These are phyloP conservation scores for Barnettozyma hawaiiensis DNA, from an alignment of 1,139 yeast species.

Conservation along the genomic window DNA sequence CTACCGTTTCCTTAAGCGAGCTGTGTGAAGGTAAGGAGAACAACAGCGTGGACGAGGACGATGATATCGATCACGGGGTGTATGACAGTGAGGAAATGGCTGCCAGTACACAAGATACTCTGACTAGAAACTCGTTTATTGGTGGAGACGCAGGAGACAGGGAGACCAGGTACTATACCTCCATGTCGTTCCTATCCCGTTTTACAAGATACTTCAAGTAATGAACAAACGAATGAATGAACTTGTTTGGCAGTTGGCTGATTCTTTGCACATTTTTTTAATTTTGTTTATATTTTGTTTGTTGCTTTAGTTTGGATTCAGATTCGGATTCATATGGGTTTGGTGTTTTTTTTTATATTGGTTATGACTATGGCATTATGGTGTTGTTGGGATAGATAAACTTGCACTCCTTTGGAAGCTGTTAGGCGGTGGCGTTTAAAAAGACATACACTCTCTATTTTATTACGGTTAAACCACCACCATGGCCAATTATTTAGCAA, in stretches of 20 bases:
- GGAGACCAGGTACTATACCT: conserved; percentile 18
- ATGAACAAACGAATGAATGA: too few species aligned
- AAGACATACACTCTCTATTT: background rate
- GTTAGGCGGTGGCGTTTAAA: too few species aligned
- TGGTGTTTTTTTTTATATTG: too few species aligned
- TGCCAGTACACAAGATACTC: conserved; percentile 24
- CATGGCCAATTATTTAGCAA: too few species aligned
- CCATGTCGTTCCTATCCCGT: conserved; percentile 22
- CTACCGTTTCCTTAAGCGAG: conserved; percentile 18
- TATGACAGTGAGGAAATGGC: conserved; percentile 19
- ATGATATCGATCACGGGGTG: conserved; percentile 8
- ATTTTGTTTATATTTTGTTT: background rate
- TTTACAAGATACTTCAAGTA: conserved; percentile 23
- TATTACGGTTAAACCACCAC: background rate
- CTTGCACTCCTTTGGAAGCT: too few species aligned
- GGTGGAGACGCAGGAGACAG: conserved; percentile 2
- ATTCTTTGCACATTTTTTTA: background rate
- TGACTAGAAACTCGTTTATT: conserved; percentile 10
- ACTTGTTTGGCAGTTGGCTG: too few species aligned
- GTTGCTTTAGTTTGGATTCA: background rate
- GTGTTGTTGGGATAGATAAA: too few species aligned
- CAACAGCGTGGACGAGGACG: too few species aligned
- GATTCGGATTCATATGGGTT: too few species aligned
- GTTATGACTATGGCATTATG: background rate
- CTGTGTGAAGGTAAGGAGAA: conserved; percentile 9